Evolutionary conservation across 345 rosid species (phyloP).

Genomic region (Trapa incisa): DNA sequence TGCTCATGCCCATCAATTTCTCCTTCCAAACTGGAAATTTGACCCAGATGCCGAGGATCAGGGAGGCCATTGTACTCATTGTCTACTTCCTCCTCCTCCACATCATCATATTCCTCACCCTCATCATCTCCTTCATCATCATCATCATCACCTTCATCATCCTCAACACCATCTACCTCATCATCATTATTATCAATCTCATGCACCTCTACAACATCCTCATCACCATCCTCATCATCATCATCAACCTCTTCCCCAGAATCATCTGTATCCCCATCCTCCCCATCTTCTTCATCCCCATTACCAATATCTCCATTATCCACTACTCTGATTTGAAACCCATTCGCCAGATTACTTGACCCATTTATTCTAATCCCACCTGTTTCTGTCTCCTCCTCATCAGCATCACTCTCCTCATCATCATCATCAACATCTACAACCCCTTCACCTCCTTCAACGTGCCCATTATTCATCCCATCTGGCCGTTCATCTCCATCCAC

Average conservation of each 20-base stretch:
- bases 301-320: conserved; percentile 12
- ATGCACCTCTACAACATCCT: conserved; percentile 39
- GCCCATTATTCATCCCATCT: conserved; percentile 36
- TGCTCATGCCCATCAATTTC: conserved; percentile 80
- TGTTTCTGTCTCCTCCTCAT: conserved; percentile 46
- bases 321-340: conserved; percentile 26
- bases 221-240: conserved; percentile 30
- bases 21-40: conserved; percentile 32
- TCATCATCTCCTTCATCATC: conserved; percentile 29
- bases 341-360: conserved; percentile 23
- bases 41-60: conserved; percentile 30
- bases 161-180: conserved; percentile 28
- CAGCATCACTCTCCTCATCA: conserved; percentile 65
- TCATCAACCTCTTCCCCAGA: conserved; percentile 18
- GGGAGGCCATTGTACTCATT: conserved; percentile 31
- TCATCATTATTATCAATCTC: conserved; percentile 27
- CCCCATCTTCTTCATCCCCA: conserved; percentile 32
- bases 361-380: conserved; percentile 22
- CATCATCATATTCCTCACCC: conserved; percentile 15
- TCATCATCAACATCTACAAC: conserved; percentile 53
- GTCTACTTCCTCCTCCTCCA: conserved; percentile 47
- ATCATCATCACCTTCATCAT: conserved; percentile 37
- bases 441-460: conserved; percentile 34
- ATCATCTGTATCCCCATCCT: conserved; percentile 36
- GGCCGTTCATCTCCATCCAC: conserved; percentile 49